phyloP scores from a whole-genome alignment of 1,284 basidiomycete genomes.

The Athelia sp. region DNA sequence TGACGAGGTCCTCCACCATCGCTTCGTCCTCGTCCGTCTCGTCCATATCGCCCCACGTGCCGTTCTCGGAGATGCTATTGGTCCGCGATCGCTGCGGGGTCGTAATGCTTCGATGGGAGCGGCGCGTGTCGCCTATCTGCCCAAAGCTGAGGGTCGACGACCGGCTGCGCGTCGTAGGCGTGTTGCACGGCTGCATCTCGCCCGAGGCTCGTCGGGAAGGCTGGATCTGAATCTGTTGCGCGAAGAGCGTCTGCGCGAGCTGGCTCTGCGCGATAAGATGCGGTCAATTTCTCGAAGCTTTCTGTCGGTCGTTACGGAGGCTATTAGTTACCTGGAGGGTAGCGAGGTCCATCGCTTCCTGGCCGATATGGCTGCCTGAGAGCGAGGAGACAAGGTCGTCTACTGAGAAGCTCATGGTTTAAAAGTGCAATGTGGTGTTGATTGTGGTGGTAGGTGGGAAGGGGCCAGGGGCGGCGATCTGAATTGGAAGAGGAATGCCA shows the following conservation, averaged over 20 bases:
- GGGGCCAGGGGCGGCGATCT: too few species aligned
- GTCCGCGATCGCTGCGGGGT: conserved; percentile 9
- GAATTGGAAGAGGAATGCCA: too few species aligned
- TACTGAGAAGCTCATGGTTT: conserved; percentile 61
- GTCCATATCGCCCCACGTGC: conserved; percentile 27
- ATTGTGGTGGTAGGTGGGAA: neutral
- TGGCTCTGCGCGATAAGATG: conserved; percentile 44
- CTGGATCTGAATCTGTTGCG: conserved; percentile 27
- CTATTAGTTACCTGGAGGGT: conserved; percentile 51
- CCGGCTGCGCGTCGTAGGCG: conserved; percentile 58
- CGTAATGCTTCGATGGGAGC: conserved; percentile 20
- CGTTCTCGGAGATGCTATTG: neutral
- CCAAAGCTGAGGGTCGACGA: conserved; percentile 45
- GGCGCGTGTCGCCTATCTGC: conserved; percentile 23
- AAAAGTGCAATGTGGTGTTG: neutral
- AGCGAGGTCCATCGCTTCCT: conserved; percentile 70
- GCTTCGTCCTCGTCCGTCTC: conserved; percentile 62
- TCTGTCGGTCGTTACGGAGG: neutral
- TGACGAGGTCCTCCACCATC: conserved; percentile 65
- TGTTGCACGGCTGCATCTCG: conserved; percentile 52
- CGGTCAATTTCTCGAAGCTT: neutral
- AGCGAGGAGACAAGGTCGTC: conserved; percentile 73
- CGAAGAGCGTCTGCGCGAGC: conserved; percentile 56
- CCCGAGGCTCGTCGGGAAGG: conserved; percentile 28
- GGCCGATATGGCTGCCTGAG: conserved; percentile 66